Evolutionary conservation across 108 stramenopile genomes (phyloP), one percentile per base, ranked within the genome.

Genomic region (Nitzschia sp.): DNA sequence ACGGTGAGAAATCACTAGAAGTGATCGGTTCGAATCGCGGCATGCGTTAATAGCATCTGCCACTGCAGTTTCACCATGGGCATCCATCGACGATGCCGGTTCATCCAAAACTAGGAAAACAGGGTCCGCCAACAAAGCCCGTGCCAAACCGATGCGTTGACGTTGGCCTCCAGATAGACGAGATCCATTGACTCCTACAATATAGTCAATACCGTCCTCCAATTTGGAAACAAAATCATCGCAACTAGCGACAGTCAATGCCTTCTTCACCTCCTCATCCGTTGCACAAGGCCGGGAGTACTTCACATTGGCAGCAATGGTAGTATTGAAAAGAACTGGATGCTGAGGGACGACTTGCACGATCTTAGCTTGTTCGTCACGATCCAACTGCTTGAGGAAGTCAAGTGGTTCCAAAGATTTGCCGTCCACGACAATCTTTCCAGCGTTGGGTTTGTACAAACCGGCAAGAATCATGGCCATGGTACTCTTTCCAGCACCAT

Each of bases 261-360:
- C 91, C 22, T 65, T 60, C 40, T 76, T 25, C 10, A 85, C 71
- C 20, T 85, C 75, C 39, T 81, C 77, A 14, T 80, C 73, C 17
- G 84, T 67, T 0, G 84, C 90, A 26, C 65, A 63, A 22, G 86
- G 82, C 50, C 68, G 66, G 34, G 84, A 77, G 78, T 97, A 97
- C 17, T 67, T 62, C 8, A 97, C 80, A 80, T 97, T 97, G 21
- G 84, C 86, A 19, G 60, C 41, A 29, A 97, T 78, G 12, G 89
- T 72, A 14, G 70, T 70, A 65, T 89, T 88, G 59, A 94, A 94
- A 41, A 95, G 67, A 10, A 81, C 82, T 25, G 94, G 80, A 52
- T 88, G 80, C 75, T 99, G 98, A 14, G 92, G 89, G n/a, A 99
- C 97, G 8, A 97, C 79, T 52, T 96, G 95, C 8, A 99, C 77